A percentile compares a stretch with the other conserved stretches of the same genome.
These are phyloP conservation scores for Phytopythium helicoides DNA, from an alignment of 352 stramenopile species.

Conservation along the genomic window DNA sequence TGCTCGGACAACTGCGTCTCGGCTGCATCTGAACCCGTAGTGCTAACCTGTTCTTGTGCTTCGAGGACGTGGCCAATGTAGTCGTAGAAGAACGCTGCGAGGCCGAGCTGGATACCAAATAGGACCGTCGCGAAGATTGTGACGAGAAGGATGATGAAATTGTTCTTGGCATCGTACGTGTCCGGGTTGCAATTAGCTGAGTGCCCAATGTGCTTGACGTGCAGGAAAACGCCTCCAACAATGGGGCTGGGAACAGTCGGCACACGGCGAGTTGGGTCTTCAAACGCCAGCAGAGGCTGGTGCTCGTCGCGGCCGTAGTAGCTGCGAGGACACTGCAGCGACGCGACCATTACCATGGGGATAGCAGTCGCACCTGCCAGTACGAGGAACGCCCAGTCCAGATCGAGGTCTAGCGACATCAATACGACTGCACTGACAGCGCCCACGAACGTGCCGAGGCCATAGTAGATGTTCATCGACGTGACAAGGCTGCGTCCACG, in stretches of 20 bases:
- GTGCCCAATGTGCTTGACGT: slow-evolving; percentile 68
- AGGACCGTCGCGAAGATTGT: slow-evolving; percentile 76
- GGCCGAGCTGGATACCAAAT: slow-evolving; percentile 72
- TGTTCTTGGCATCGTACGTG: slow-evolving; percentile 80
- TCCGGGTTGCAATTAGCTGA: slow-evolving; percentile 78
- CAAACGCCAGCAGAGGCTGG: slow-evolving; percentile 62
- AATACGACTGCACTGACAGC: slow-evolving; percentile 45
- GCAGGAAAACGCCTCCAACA: slow-evolving; percentile 78
- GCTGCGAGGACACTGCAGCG: slow-evolving; percentile 36
- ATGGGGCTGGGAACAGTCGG: slow-evolving; percentile 80
- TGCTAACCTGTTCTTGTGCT: slow-evolving; percentile 10
- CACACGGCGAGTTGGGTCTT: slow-evolving; percentile 70
- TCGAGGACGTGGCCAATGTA: slow-evolving; percentile 67
- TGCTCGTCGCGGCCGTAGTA: slow-evolving; percentile 54
- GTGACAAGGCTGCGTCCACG: slow-evolving; percentile 66
- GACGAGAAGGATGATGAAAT: slow-evolving; percentile 82
- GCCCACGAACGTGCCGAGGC: slow-evolving; percentile 57
- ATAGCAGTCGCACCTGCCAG: slow-evolving; percentile 44
- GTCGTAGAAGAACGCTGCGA: slow-evolving; percentile 79
- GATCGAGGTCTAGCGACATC: slow-evolving; percentile 40
- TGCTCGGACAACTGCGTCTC: slow-evolving; percentile 11
- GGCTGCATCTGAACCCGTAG: slow-evolving; percentile 16
- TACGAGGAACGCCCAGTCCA: slow-evolving; percentile 59
- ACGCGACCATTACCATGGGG: slow-evolving; percentile 36
- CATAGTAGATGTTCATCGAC: slow-evolving; percentile 72